Base-by-base conservation (phyloP, 768 basidiomycete genomes). In the Candolleomyces aberdarensis region DNA sequence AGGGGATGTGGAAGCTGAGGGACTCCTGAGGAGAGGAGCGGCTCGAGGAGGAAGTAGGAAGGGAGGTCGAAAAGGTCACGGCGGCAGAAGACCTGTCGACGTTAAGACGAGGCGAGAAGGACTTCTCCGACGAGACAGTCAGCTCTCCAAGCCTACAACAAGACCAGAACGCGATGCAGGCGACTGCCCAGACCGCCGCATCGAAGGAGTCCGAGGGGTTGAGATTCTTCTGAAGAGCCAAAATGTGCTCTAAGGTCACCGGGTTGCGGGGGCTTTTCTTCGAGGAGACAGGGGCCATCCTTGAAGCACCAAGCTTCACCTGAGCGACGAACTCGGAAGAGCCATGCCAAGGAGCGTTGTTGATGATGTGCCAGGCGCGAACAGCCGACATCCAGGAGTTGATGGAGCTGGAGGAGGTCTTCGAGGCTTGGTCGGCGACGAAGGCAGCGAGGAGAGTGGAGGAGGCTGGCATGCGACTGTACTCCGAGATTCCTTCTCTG, bases 291-390 rank as follows among this genome's bases (percentile, higher is more conserved):
- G 61, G 57, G 6, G 61, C 29, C 6, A 56, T 43, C 50, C 56
- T 59, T 4, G 43, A 7, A 1, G 57, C 53, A 0, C 57, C 54
- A 0, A 22, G 19, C 0, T 75, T 64, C 1, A 65, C 62, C 1
- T 63, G 57, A 13, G 74, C 52, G 47, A 75, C 70, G 0, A 73
- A 66, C 0, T 70, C 56, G 19, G 65, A 58, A 8, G 59, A 63
- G 0, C 72, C 72, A 19, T 66, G 36, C 76, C 76, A 77, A 0
- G 57, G 56, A 5, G 75, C 75, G 14, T 66, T 69, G 31, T 78
- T 69, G 20, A 75, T 31, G 15, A 56, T 60, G 53, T 80, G 77
- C 75, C 78, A 79, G 3, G 69, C 66, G 3, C 71, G 65, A 0
- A 78, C 52, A 0, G 69, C 68, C 0, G 71, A 64, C 0, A 75